phyloP scores from a whole-genome alignment of 306 rosid genomes.

The Cucumis sativus region DNA sequence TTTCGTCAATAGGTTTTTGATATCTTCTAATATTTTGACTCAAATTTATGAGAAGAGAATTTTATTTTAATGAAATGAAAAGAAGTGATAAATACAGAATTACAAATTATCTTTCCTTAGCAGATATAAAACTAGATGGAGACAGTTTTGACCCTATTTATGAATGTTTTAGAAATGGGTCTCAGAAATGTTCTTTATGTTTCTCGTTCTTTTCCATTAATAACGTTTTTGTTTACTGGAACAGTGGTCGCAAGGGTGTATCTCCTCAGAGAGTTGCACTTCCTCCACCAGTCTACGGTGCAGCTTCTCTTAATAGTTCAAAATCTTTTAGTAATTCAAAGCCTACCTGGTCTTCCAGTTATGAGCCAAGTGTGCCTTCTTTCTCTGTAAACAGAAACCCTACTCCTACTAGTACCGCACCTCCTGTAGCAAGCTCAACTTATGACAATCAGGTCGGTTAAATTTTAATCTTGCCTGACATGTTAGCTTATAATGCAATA shows the following conservation, averaged over 20 bases:
- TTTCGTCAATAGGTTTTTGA: neutral
- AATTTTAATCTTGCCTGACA: neutral
- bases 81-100: neutral
- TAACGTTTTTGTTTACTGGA: constrained; percentile 9
- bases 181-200: neutral
- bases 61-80: neutral
- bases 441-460: constrained; percentile 55
- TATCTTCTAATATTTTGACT: neutral
- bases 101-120: neutral
- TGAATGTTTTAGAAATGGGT: neutral
- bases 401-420: constrained; percentile 34
- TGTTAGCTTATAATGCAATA: neutral
- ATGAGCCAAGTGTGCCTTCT: constrained; percentile 44
- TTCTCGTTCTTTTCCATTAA: neutral
- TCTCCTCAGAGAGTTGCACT: constrained; percentile 72
- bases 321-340: constrained; percentile 19
- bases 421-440: constrained; percentile 50
- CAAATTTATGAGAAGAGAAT: neutral
- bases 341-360: constrained; percentile 31
- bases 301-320: constrained; percentile 26
- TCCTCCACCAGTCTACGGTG: constrained; percentile 51
- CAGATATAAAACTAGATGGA: neutral
- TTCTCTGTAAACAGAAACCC: constrained; percentile 20
- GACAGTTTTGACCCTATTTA: neutral
- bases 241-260: constrained; percentile 32